Base-by-base conservation (phyloP, 2,329 filamentous ascomycete species). In the Ascochyta pisi region DNA sequence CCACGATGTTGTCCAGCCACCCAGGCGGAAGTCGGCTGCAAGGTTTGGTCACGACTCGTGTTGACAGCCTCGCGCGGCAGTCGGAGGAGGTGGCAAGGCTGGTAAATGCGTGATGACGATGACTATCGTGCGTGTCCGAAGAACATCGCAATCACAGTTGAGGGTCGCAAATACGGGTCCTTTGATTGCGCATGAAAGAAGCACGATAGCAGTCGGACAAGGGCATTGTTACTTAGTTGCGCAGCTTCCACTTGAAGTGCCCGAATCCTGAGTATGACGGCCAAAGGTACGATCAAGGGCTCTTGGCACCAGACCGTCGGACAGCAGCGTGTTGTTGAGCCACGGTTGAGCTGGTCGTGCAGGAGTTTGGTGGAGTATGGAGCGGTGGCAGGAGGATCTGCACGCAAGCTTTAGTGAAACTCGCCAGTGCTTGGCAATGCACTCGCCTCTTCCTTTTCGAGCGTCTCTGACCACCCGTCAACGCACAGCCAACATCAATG, bases 361-460 rank as follows among this genome's bases (percentile, higher is more conserved):
- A 67, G 62, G 58, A 42, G 41, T 49, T 57, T 54, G 52, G 29
- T 51, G 50, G 46, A 60, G 44, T 27, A 58, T 60, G 58, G 58
- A 66, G 59, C 60, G 19, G 53, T 56, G 53, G 53, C 53, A 56
- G 47, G 51, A 49, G 53, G 49, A 66, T 65, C 58, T 70, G 63
- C 66, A 61, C 50, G 60, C 53, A 60, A 52, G 39, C 50, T 46
- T 41, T 19, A 40, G 57, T 65, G 64, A 67, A 67, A 63, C 50
- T 34, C 29, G 62, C 66, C 54, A 64, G 62, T 34, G 29, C 50
- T 53, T 42, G 39, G 43, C 51, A 57, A 33, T 54, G 49, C 49
- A 42, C 47, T 56, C 37, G 53, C 53, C 53, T 55, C 53, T 56
- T 45, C 52, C 53, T 50, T 48, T 54, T 56, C 53, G 33, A 47